Evolutionary conservation across 73 alveolate species (phyloP).

Genomic region (Tetrahymena borealis): DNA sequence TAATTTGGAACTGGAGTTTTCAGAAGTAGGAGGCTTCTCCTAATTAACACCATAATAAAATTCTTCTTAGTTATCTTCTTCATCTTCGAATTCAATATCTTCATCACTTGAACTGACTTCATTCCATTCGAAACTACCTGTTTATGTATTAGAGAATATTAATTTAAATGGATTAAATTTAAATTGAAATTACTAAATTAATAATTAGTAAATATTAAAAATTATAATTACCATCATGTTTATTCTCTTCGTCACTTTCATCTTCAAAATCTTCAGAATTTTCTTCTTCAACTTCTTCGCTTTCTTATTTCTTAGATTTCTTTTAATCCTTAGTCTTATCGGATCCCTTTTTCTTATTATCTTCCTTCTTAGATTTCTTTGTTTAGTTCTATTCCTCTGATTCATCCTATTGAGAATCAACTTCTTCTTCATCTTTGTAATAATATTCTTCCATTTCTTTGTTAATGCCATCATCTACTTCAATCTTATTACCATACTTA

Average conservation of each 20-base stretch:
- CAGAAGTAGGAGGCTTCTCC: constrained; percentile 48
- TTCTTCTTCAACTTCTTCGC: constrained; percentile 43
- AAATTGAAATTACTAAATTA: not conserved
- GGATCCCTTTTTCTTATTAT: not conserved
- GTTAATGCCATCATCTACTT: constrained; percentile 20
- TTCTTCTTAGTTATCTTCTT: constrained; percentile 46
- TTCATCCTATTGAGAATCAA: not conserved
- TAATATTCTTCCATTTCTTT: constrained; percentile 64
- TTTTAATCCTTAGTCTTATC: not conserved
- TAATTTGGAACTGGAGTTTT: constrained; percentile 69
- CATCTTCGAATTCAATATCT: constrained; percentile 33
- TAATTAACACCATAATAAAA: constrained; percentile 44
- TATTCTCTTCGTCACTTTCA: not conserved
- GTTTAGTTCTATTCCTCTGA: constrained; percentile 4
- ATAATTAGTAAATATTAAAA: not conserved
- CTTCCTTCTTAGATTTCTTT: constrained; percentile 28
- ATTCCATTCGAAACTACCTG: not conserved
- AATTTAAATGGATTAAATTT: not conserved
- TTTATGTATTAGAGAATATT: not conserved
- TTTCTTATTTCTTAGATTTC: constrained; percentile 40
- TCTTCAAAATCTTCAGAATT: constrained; percentile 13
- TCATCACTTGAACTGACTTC: constrained; percentile 29
- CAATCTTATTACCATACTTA: constrained; percentile 73
- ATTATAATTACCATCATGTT: not conserved
- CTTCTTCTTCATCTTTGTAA: constrained; percentile 47